Evolutionary conservation across 257 asterid species (phyloP), one percentile per base, ranked within the genome.

Genomic region (Nicotiana noctiflora): DNA sequence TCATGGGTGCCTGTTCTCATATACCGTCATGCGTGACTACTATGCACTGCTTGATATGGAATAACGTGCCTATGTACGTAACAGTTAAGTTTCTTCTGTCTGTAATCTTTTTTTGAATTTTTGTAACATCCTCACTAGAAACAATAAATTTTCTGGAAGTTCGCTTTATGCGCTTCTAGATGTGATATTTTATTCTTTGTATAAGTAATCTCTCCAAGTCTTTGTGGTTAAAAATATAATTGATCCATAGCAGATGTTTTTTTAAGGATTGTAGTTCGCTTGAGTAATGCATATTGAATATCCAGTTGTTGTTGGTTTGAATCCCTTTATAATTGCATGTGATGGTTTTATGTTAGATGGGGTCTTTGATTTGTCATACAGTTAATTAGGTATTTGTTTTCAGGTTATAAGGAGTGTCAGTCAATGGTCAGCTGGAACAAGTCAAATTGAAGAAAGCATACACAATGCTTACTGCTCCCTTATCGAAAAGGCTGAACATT

Each of bases 341-440:
- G 79, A 8, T 74, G 61, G 18, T 25, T 46, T 49, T 74, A 72
- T 72, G 25, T 49, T 19, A 8, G 25, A 49, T 49, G 51, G 8
- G 34, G 61, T 25, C 62, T 49, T 49, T 49, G 61, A 49, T 23
- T 72, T 72, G 57, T 74, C 61, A 49, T 51, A 49, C 51, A 74
- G 62, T 25, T 74, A 4, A 49, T 74, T 49, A 62, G 74, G 8
- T 61, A 82, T 51, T 86, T 82, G 62, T 84, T 86, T 63, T 55
- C 94, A 95, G 99, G 88, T 95, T 80, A 85, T 95, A 81, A 87
- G 99, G 85, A 93, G 98, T 84, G 99, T 93, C 83, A 92, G 97
- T 87, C 97, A 95, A 76, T 95, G 99, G 99, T 95, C 99, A 17
- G 99, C 99, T 23, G 99, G 99, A 82, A 93, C 99, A 68, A 92